Evolutionary conservation across 345 rosid genomes (phyloP), one percentile per base, ranked within the genome.

Genomic region (Populus simonii): DNA sequence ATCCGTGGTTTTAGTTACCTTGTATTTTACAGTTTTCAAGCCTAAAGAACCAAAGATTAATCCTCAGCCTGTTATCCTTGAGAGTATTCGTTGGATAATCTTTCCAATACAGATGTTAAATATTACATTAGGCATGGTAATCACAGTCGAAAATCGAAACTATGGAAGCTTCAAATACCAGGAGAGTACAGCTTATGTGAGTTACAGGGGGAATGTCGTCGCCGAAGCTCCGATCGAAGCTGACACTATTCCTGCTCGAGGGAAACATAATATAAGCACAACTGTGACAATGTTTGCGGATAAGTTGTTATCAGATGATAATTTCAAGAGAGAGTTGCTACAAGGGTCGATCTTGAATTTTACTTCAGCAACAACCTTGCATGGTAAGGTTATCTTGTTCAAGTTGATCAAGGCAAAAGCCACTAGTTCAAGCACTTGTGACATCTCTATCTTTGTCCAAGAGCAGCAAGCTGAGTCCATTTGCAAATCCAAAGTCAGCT

Each of bases 161-260:
- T 84, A 86, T 20, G 89, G 89, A 11, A 75, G 84, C 53, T 87
- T 84, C 72, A 66, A 63, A 63, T 82, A 85, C 67, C 16, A 76
- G 12, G 38, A 83, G 17, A 67, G 78, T 43, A 79, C 76, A 6
- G 75, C 84, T 10, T 76, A 76, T 38, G 25, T 89, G 10, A 71
- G 18, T 51, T 86, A 89, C 45, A 73, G 43, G 1, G 84, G 70
- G 1, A 55, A 70, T 0, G 39, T 72, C 3, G 81, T 79, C 0
- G 90, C 71, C 0, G 84, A 83, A 35, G 88, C 81, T 15, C 76
- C 81, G 1, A 71, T 88, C 1, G 43, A 62, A 3, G 72, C 25
- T 0, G 90, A 79, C 65, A 49, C 57, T 4, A 83, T 88, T 65
- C 83, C 80, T 0, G 83, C 86, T 33, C 78, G 89, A 27, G 70